Evolutionary conservation across 2,329 filamentous ascomycete genomes (phyloP), one percentile per base, ranked within the genome.

Genomic region (Amauroascus niger): DNA sequence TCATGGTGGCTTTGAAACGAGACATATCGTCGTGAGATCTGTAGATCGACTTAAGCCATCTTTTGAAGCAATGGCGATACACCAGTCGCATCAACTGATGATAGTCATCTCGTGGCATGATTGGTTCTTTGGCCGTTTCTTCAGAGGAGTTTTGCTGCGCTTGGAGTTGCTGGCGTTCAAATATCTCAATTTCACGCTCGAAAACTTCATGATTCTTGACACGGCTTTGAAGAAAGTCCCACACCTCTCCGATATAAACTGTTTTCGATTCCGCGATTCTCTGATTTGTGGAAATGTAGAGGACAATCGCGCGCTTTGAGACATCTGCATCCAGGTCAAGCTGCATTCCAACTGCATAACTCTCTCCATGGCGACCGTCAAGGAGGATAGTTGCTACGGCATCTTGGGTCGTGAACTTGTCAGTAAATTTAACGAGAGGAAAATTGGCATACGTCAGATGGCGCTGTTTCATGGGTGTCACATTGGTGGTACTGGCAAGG

Each of bases 281-380:
- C 22, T 46, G 32, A 20, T 52, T 52, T 7, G 50, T 52, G 2
- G 50, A 52, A 2, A 52, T 52, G 22, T 52, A 52, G 2, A 46
- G n/a, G 33, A 46, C 28, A 39, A 52, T 18, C 9, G 50, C 30
- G 22, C 41, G 16, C 9, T 28, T 45, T 20, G 28, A 35, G 6
- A 20, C 14, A 32, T 45, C 33, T 3, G 13, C 13, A 40, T 52
- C 50, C 6, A 28, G 20, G 18, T 46, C 50, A 39, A 46, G 2
- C 30, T 52, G 40, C 2, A 52, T 14, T 6, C 28, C 40, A 20
- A 52, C 50, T 9, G 50, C 16, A n/a, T 52, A 52, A 11, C 39
- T 1, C n/a, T 52, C 50, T 20, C 18, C 20, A 14, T 9, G 41
- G 20, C 50, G 50, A 26, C 50, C 50, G 14, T 52, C 50, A 5